phyloP scores from a whole-genome alignment of 1,284 basidiomycete species.

The Fistulinella staudtii region DNA sequence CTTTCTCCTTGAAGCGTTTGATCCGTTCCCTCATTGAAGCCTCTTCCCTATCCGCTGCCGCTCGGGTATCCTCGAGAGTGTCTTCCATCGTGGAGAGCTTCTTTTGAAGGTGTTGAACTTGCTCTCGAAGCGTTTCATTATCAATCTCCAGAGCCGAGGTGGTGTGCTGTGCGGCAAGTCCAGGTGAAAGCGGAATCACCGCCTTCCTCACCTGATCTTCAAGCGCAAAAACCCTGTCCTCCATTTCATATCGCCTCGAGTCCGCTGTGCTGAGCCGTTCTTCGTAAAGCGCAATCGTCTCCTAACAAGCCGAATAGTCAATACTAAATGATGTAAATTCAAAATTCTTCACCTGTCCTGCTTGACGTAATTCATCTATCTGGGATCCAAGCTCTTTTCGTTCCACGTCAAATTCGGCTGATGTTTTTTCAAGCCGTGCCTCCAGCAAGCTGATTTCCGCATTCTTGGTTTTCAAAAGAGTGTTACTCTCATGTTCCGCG shows the following conservation, averaged over 20 bases:
- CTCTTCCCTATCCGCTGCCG: slow-evolving; percentile 73
- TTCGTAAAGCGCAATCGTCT: slow-evolving; percentile 91
- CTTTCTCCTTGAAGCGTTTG: slow-evolving; percentile 72
- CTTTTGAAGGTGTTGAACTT: slow-evolving; percentile 80
- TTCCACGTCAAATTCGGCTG: slow-evolving; percentile 58
- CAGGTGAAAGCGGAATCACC: slow-evolving; percentile 38
- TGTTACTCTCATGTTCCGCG: slow-evolving; percentile 48
- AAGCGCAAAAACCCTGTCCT: slow-evolving; percentile 61
- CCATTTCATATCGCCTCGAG: slow-evolving; percentile 72
- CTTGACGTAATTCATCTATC: slow-evolving; percentile 76
- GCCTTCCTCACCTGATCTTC: slow-evolving; percentile 50
- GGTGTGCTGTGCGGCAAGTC: slow-evolving; percentile 38
- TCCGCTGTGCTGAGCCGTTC: slow-evolving; percentile 74
- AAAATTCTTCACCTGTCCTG: slow-evolving; percentile 65
- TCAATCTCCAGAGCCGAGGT: slow-evolving; percentile 81
- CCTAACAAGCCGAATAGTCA: slow-evolving; percentile 41
- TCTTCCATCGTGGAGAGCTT: slow-evolving; percentile 80
- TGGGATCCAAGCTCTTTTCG: slow-evolving; percentile 62
- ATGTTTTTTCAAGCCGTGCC: slow-evolving; percentile 44
- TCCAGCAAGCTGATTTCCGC: slow-evolving; percentile 53
- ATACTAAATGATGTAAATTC: slow-evolving; percentile 3
- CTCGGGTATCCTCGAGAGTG: slow-evolving; percentile 74
- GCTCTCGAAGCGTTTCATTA: slow-evolving; percentile 86
- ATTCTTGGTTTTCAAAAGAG: slow-evolving; percentile 50
- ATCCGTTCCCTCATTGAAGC: slow-evolving; percentile 60